Conservation (phyloP, 2,329 filamentous ascomycete genomes). For the Colletotrichum tanaceti region DNA sequence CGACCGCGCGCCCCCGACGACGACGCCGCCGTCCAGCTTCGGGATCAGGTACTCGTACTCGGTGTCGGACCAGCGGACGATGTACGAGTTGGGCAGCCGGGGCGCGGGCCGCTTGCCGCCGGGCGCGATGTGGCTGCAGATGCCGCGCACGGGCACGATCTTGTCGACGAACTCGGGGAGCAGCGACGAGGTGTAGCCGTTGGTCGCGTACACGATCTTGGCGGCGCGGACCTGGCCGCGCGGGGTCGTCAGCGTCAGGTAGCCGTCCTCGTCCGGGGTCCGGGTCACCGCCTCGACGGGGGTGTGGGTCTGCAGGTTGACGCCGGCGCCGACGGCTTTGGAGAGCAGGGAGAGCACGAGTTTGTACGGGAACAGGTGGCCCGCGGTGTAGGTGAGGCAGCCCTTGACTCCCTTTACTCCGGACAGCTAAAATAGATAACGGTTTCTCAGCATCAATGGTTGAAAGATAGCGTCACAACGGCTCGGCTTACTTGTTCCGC, state of each 20-base stretch:
- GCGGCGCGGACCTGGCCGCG: slow-evolving; percentile 42
- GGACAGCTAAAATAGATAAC: slow-evolving; percentile 58
- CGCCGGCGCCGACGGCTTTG: slow-evolving; percentile 40
- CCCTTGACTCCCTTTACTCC: slow-evolving; percentile 54
- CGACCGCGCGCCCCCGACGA: slow-evolving; percentile 56
- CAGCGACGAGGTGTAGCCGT: slow-evolving; percentile 46
- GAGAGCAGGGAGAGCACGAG: slow-evolving; percentile 46
- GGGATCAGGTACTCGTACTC: slow-evolving; percentile 77
- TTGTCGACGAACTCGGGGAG: slow-evolving; percentile 43
- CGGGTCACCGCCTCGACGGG: slow-evolving; percentile 13
- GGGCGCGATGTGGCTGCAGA: slow-evolving; percentile 48
- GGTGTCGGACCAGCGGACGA: slow-evolving; percentile 66
- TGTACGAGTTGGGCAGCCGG: slow-evolving; percentile 65
- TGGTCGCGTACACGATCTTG: slow-evolving; percentile 46
- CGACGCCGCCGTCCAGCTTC: slow-evolving; percentile 58
- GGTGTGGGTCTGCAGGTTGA: slow-evolving; percentile 46
- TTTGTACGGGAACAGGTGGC: slow-evolving; percentile 45
- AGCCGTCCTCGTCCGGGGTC: slow-evolving; percentile 13
- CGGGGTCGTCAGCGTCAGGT: slow-evolving; percentile 39
- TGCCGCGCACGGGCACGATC: slow-evolving; percentile 45
- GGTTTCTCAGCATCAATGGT: slow-evolving; percentile 47
- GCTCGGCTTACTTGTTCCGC: slow-evolving; percentile 46
- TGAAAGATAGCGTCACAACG: slow-evolving; percentile 47
- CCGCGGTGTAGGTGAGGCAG: slow-evolving; percentile 51
- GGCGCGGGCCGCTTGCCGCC: slow-evolving; percentile 47